Conservation (phyloP, 1,284 basidiomycete species). For the Cryptococcus maquisensis region DNA sequence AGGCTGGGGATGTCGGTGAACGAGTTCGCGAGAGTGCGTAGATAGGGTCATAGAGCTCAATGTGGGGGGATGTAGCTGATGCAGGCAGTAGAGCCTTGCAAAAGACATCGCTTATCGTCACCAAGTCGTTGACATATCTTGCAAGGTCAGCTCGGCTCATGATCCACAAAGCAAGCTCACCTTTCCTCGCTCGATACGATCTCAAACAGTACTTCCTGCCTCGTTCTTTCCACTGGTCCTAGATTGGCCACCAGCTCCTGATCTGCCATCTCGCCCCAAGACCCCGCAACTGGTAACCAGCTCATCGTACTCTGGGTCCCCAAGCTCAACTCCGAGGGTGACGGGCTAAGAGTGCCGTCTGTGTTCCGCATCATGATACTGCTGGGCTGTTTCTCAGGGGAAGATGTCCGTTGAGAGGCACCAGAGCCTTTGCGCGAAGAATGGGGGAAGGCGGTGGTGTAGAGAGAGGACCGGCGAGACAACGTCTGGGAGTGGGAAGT, state of each 20-base stretch:
- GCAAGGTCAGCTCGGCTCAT: constrained; percentile 2
- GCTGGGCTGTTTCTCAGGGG: too few species aligned
- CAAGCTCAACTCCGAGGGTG: constrained; percentile 21
- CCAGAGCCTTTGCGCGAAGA: constrained; percentile 21
- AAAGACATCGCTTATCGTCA: constrained; percentile 88
- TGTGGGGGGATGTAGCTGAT: constrained; percentile 55
- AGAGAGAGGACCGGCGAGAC: constrained; percentile 11
- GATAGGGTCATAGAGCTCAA: constrained; percentile 50
- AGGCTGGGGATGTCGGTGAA: constrained; percentile 12
- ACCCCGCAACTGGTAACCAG: constrained; percentile 60
- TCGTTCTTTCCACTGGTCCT: constrained; percentile 84
- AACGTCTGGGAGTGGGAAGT: constrained; percentile 7
- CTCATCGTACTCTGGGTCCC: constrained; percentile 19
- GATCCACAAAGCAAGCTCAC: constrained; percentile 51
- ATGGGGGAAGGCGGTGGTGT: constrained; percentile 10
- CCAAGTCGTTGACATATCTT: constrained; percentile 86
- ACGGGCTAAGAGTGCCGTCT: constrained; percentile 4
- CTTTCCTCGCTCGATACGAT: constrained; percentile 96
- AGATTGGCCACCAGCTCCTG: constrained; percentile 91
- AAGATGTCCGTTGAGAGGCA: too few species aligned
- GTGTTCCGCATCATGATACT: too few species aligned
- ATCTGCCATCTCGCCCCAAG: constrained; percentile 94
- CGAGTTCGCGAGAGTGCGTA: constrained; percentile 24
- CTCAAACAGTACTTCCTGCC: constrained; percentile 96
- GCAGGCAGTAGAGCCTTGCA: constrained; percentile 82